A percentile compares a stretch with the other conserved stretches of the same genome.
Evolutionary conservation across 2,329 filamentous ascomycete genomes (phyloP).

Genomic region (Mycosphaerella sp.): DNA sequence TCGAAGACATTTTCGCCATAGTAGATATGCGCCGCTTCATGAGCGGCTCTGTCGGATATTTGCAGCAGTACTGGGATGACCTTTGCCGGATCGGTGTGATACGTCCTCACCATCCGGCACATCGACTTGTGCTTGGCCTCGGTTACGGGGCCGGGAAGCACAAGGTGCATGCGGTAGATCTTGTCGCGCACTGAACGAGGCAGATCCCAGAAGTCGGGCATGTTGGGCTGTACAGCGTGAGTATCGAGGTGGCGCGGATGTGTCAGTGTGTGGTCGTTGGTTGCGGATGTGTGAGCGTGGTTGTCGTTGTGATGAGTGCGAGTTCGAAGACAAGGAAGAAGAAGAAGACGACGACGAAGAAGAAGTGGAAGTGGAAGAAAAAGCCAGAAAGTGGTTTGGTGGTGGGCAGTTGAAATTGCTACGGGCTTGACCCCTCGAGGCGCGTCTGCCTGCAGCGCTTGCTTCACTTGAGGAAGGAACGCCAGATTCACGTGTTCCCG

Average conservation of each 20-base stretch:
- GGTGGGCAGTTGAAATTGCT: not conserved
- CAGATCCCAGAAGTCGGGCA: conserved; percentile 25
- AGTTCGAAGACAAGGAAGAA: not conserved
- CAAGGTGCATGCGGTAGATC: conserved; percentile 26
- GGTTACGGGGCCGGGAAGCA: conserved; percentile 11
- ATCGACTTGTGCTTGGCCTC: not conserved
- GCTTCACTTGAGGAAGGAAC: conserved; percentile 1
- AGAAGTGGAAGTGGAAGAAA: too few species aligned
- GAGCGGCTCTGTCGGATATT: conserved; percentile 14
- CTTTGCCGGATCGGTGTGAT: not conserved
- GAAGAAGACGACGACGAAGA: too few species aligned
- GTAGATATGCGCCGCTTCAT: conserved; percentile 22
- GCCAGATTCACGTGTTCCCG: not conserved
- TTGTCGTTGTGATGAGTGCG: not conserved
- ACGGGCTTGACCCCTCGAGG: too few species aligned
- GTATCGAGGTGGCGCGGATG: not conserved
- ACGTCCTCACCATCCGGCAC: not conserved
- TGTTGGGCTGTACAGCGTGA: conserved; percentile 2
- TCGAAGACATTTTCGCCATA: conserved; percentile 21
- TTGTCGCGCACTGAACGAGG: conserved; percentile 21
- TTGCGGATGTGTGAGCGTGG: not conserved
- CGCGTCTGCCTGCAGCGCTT: conserved; percentile 3
- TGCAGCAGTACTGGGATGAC: conserved; percentile 6
- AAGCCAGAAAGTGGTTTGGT: not conserved
- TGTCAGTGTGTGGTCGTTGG: not conserved